Base-by-base conservation (phyloP, 2,329 filamentous ascomycete species). In the Pseudogymnoascus sp. region DNA sequence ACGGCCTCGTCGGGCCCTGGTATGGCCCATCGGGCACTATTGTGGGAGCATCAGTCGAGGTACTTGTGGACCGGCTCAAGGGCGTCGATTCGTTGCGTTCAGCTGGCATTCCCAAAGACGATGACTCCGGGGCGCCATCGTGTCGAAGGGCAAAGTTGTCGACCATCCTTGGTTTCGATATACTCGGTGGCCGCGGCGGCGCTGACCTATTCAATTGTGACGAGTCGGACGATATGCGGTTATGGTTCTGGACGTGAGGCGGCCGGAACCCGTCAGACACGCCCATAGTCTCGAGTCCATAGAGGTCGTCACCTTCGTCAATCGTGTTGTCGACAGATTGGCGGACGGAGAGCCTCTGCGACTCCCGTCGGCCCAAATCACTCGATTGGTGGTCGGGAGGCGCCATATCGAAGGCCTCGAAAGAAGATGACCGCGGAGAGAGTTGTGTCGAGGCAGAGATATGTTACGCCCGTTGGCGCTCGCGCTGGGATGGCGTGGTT, bases 1-100 rank as follows among this genome's bases (percentile, higher is more conserved):
- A 85, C 6, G 92, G 92, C 2, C 85, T 85, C 59, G 81, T 82
- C 5, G 83, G 79, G 10, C 85, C 83, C 34, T 79, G 79, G 68
- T 87, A 85, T 2, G 86, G 82, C 66, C 77, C 82, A 73, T 82
- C 84, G 69, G 70, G 37, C 29, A 69, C 70, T 42, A 72, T 60
- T 23, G 66, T 69, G 7, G 67, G 63, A 60, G 66, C 65, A 23
- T 69, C 69, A 18, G 68, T 71, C 18, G n/a, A n/a, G n/a, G n/a
- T n/a, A n/a, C n/a, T n/a, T n/a, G n/a, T n/a, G n/a, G n/a, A n/a
- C n/a, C n/a, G n/a, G n/a, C n/a, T n/a, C n/a, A n/a, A n/a, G n/a
- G n/a, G n/a, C n/a, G n/a, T n/a, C n/a, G 72, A 72, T 34, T 37
- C 23, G 26, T 11, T 26, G 10, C 16, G 29, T 34, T 18, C 54